phyloP scores from a whole-genome alignment of 306 rosid genomes.

The Echinosophora koreensis region DNA sequence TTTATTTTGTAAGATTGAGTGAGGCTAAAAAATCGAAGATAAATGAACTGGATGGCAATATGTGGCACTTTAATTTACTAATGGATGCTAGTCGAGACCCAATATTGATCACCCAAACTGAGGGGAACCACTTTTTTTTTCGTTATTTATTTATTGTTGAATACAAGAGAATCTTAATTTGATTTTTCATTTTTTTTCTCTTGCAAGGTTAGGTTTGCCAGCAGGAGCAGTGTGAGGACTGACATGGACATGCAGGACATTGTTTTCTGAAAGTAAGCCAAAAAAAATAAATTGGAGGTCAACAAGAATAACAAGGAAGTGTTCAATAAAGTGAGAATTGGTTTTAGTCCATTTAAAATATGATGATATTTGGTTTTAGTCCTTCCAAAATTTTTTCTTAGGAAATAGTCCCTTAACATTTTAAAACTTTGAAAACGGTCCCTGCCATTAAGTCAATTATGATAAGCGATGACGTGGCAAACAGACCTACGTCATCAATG shows the following conservation, averaged over 20 bases:
- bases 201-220: slow-evolving; percentile 12
- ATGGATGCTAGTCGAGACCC: neutral
- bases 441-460: too few relatives aligned
- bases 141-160: neutral
- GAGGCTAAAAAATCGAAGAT: too few relatives aligned
- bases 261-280: slow-evolving; percentile 1
- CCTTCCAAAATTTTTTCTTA: too few relatives aligned
- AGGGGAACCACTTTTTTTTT: neutral
- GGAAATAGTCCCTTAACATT: too few relatives aligned
- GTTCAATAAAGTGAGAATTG: too few relatives aligned
- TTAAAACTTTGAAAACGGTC: too few relatives aligned
- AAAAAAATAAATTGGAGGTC: slow-evolving; percentile 8
- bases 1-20: too few relatives aligned
- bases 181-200: neutral
- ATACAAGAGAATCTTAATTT: slow-evolving; percentile 7
- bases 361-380: too few relatives aligned
- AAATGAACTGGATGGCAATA: too few relatives aligned
- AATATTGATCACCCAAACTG: neutral
- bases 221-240: slow-evolving; percentile 5
- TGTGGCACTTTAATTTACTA: neutral
- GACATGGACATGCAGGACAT: neutral
- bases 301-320: neutral
- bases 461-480: too few relatives aligned
- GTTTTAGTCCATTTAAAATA: too few relatives aligned
- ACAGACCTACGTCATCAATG: too few relatives aligned